Percentiles rank a stretch among this genome's conserved stretches.
These are phyloP conservation scores for Phytopythium kandeliae DNA, from an alignment of 352 stramenopile genomes.

Conservation along the genomic window DNA sequence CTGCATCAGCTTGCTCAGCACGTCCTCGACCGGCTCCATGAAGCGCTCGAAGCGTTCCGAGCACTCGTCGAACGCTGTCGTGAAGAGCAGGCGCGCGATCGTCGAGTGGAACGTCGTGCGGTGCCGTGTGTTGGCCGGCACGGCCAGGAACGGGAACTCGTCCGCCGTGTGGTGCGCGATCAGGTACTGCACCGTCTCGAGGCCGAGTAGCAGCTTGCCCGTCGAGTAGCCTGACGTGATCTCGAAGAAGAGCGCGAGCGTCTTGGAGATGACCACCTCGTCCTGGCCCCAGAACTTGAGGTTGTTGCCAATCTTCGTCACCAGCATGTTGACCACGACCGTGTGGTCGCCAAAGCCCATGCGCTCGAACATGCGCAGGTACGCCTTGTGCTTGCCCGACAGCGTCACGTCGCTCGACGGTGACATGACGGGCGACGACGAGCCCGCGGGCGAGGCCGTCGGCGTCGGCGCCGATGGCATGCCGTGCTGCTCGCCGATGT, in stretches of 20 bases:
- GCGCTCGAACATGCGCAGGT: conserved; percentile 97
- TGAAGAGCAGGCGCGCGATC: conserved; percentile 95
- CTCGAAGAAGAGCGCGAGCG: conserved; percentile 95
- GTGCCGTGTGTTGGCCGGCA: conserved; percentile 92
- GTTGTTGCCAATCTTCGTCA: conserved; percentile 99
- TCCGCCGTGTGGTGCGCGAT: conserved; percentile 95
- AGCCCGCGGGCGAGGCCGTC: conserved; percentile 14
- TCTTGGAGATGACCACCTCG: conserved; percentile 95
- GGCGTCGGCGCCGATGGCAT: conserved; percentile 74
- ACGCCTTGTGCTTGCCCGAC: conserved; percentile 93
- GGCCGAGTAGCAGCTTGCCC: conserved; percentile 95
- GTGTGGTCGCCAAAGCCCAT: conserved; percentile 97
- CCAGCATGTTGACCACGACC: conserved; percentile 97
- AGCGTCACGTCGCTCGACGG: conserved; percentile 47
- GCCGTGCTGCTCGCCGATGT: conserved; percentile 89
- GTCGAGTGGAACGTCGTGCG: conserved; percentile 97
- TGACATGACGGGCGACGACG: conserved; percentile 81
- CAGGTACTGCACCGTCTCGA: conserved; percentile 97
- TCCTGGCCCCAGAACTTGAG: conserved; percentile 98
- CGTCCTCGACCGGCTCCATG: conserved; percentile 90
- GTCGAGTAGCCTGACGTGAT: conserved; percentile 96
- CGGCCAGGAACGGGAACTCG: conserved; percentile 95
- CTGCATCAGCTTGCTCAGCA: conserved; percentile 77
- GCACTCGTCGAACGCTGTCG: conserved; percentile 91
- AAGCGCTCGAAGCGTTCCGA: conserved; percentile 96